Evolutionary conservation across 495 filamentous ascomycete genomes (phyloP).

Genomic region (Talaromyces liani): DNA sequence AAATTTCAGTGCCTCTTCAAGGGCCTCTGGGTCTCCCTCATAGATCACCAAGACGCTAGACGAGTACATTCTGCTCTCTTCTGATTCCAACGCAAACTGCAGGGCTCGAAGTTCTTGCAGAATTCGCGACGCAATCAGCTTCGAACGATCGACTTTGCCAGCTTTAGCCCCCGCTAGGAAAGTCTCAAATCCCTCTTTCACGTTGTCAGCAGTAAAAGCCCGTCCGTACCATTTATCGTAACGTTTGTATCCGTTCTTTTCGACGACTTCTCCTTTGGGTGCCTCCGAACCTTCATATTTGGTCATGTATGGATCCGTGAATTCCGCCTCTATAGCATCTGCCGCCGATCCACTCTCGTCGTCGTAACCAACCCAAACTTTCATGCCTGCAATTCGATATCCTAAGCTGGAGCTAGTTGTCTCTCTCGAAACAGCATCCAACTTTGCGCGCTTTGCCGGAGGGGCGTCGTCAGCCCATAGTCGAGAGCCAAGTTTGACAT

Average conservation of each 20-base stretch:
- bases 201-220: conserved; percentile 59
- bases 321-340: conserved; percentile 18
- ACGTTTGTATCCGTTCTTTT: conserved; percentile 55
- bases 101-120: conserved; percentile 58
- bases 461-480: conserved; percentile 83
- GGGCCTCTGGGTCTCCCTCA: conserved; percentile 71
- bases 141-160: conserved; percentile 41
- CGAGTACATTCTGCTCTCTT: conserved; percentile 92
- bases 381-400: conserved; percentile 91
- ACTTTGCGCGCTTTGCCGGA: conserved; percentile 63
- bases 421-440: conserved; percentile 69
- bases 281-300: conserved; percentile 32
- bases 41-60: conserved; percentile 85
- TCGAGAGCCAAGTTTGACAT: conserved; percentile 81
- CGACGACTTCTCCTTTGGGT: conserved; percentile 28
- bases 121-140: conserved; percentile 55
- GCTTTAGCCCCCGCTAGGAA: conserved; percentile 63
- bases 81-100: conserved; percentile 55
- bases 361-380: conserved; percentile 66
- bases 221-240: conserved; percentile 90
- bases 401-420: conserved; percentile 78
- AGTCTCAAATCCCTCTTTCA: conserved; percentile 65
- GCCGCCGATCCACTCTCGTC: conserved; percentile 29
- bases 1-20: conserved; percentile 58
- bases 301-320: conserved; percentile 35